Evolutionary conservation across 768 basidiomycete genomes (phyloP).

Genomic region (Clitopilus hobsonii): DNA sequence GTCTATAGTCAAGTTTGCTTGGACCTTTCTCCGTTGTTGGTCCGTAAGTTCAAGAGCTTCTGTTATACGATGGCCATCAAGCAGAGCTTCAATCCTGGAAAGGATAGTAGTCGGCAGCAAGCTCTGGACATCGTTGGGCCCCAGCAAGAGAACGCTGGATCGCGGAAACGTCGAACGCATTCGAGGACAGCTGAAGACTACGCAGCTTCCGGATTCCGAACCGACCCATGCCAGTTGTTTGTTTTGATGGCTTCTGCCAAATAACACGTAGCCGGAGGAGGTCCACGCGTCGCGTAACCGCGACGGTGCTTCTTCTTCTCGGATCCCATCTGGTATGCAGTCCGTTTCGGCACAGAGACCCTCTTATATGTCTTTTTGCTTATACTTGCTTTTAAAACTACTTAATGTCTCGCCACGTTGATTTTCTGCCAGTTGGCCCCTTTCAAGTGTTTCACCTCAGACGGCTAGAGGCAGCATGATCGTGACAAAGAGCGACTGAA

Average conservation of each 20-base stretch:
- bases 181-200: not conserved
- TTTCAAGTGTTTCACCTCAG: too few species aligned
- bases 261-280: not conserved
- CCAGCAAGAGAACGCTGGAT: constrained; percentile 64
- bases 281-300: too few species aligned
- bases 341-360: too few species aligned
- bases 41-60: constrained; percentile 63
- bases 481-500: too few species aligned
- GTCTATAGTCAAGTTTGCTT: constrained; percentile 46
- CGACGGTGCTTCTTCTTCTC: too few species aligned
- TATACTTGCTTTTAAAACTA: too few species aligned
- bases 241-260: not conserved
- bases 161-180: constrained; percentile 49
- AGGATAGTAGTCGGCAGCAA: constrained; percentile 69
- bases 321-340: too few species aligned
- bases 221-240: not conserved
- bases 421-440: too few species aligned
- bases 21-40: constrained; percentile 52
- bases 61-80: constrained; percentile 58
- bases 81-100: constrained; percentile 65
- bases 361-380: too few species aligned
- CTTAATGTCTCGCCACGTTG: too few species aligned
- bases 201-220: not conserved
- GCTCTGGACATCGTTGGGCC: constrained; percentile 54
- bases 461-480: too few species aligned